Evolutionary conservation across 306 rosid genomes (phyloP).

Genomic region (Echinosophora koreensis): DNA sequence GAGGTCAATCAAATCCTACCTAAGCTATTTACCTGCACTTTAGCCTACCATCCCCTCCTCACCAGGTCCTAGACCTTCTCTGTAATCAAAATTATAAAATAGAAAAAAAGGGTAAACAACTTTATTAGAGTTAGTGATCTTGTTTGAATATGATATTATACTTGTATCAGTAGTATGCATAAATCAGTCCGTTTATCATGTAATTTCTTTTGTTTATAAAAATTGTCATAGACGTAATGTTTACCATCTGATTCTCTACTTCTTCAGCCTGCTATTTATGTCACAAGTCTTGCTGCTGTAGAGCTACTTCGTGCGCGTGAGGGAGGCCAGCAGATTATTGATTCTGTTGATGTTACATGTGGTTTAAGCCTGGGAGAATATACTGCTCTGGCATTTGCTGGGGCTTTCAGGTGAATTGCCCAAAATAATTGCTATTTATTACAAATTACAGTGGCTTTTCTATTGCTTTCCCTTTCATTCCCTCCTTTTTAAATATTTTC

Average conservation of each 20-base stretch:
- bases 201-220: constrained; percentile 29
- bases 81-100: constrained; percentile 6
- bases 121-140: neutral
- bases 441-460: constrained; percentile 18
- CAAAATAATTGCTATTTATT: constrained; percentile 8
- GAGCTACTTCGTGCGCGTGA: constrained; percentile 87
- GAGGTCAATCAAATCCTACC: constrained; percentile 16
- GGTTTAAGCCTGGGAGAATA: constrained; percentile 98
- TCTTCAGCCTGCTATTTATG: constrained; percentile 98
- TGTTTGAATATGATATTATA: constrained; percentile 5
- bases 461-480: constrained; percentile 23
- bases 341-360: constrained; percentile 92
- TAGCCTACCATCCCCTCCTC: constrained; percentile 23
- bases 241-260: constrained; percentile 38
- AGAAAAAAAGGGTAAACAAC: neutral
- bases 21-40: neutral
- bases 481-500: neutral
- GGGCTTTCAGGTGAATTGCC: constrained; percentile 81
- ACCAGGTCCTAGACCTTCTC: neutral
- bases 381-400: constrained; percentile 95
- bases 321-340: constrained; percentile 94
- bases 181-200: neutral
- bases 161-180: constrained; percentile 18
- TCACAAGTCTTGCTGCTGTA: constrained; percentile 96
- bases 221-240: constrained; percentile 13